These are phyloP conservation scores for Dipodascus albidus DNA, from an alignment of 805 yeast genomes.

Conservation along the genomic window DNA sequence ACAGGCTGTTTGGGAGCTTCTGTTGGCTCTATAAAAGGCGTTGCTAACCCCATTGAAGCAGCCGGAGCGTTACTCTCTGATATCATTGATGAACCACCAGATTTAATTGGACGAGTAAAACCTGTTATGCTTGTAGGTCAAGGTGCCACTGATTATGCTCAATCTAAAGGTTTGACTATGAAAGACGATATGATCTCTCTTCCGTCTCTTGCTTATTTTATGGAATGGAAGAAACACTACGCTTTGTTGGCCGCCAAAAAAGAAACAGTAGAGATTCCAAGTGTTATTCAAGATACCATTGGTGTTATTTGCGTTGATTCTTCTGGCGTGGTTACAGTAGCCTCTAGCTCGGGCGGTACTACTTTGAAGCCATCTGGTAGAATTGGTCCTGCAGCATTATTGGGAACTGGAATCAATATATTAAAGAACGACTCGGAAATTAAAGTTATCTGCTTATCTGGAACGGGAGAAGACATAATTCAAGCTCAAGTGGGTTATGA, in stretches of 20 bases:
- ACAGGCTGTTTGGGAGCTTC: conserved; percentile 16
- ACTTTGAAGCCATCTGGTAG: conserved; percentile 28
- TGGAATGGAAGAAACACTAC: background rate
- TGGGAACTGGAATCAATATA: conserved; percentile 27
- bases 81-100: conserved; percentile 13
- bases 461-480: conserved; percentile 32
- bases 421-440: background rate
- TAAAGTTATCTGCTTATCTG: conserved; percentile 24
- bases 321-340: conserved; percentile 19
- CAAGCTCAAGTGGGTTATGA: conserved; percentile 19
- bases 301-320: conserved; percentile 27
- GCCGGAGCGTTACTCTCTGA: conserved; percentile 16
- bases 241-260: background rate
- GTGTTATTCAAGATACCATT: conserved; percentile 26
- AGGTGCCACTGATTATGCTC: conserved; percentile 25
- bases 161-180: conserved; percentile 6
- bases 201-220: background rate
- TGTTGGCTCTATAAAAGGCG: conserved; percentile 23
- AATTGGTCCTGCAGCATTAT: conserved; percentile 31
- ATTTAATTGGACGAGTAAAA: conserved; percentile 18
- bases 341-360: conserved; percentile 31
- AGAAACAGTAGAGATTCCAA: background rate
- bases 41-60: conserved; percentile 21
- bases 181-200: background rate
- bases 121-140: conserved; percentile 24